phyloP scores from a whole-genome alignment of 352 stramenopile species.

The Globisporangium nagaii region DNA sequence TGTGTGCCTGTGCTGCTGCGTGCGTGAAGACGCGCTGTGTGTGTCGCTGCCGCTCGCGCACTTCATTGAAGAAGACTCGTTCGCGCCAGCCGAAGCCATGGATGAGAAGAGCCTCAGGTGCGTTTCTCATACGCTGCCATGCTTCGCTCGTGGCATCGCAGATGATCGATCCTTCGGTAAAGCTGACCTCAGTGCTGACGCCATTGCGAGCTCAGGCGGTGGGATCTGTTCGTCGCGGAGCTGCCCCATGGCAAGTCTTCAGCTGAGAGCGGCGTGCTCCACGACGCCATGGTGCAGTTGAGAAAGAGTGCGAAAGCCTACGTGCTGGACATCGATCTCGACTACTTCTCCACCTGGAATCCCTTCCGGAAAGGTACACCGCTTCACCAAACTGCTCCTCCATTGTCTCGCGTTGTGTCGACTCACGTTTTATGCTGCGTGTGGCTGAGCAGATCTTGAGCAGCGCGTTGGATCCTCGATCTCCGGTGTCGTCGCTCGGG shows the following conservation, averaged over 20 bases:
- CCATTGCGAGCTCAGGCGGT: conserved; percentile 14
- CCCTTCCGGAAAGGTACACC: conserved; percentile 64
- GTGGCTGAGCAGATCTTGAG: conserved; percentile 31
- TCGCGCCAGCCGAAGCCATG: conserved; percentile 32
- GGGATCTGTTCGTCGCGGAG: conserved; percentile 37
- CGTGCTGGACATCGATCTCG: conserved; percentile 84
- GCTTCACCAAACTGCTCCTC: too few species aligned
- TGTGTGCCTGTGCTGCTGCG: background rate
- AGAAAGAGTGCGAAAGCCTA: conserved; percentile 28
- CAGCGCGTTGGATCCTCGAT: conserved; percentile 14
- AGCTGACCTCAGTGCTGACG: background rate
- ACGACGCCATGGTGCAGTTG: conserved; percentile 15
- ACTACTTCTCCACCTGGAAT: conserved; percentile 88
- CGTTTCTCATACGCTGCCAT: too few species aligned
- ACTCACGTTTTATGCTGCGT: too few species aligned
- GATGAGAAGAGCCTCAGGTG: conserved; percentile 24
- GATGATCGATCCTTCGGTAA: background rate
- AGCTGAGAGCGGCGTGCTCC: background rate
- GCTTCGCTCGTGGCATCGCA: background rate
- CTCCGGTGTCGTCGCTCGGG: conserved; percentile 19
- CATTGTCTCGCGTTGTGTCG: too few species aligned
- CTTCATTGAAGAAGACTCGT: conserved; percentile 72
- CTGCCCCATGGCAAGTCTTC: background rate
- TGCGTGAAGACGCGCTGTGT: conserved; percentile 23
- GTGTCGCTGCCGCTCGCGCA: conserved; percentile 55